A percentile compares a stretch with the other conserved stretches of the same genome.
Conservation (phyloP, 495 filamentous ascomycete species). For the Annulohypoxylon stygium region DNA sequence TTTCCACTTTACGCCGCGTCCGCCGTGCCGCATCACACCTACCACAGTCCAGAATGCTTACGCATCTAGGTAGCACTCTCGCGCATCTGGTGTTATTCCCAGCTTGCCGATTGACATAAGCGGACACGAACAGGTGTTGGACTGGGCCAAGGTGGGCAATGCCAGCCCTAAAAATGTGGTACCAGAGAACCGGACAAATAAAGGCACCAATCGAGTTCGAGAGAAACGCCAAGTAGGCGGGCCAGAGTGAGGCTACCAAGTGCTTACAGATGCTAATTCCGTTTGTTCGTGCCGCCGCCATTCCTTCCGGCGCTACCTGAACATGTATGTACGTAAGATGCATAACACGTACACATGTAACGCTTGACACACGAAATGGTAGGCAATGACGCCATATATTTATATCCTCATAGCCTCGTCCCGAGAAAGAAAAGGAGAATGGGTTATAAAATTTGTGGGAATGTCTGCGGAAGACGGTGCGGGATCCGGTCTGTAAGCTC, state of each 20-base stretch:
- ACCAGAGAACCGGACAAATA: neutral
- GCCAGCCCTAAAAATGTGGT: slow-evolving; percentile 2
- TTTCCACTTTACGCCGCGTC: neutral
- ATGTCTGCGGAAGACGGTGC: neutral
- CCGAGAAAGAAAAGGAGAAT: neutral
- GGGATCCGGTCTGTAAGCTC: neutral
- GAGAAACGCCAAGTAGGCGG: neutral
- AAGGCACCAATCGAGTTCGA: neutral
- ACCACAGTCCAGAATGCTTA: neutral
- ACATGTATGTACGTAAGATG: slow-evolving; percentile 1
- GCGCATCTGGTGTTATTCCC: neutral
- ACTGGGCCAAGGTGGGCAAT: neutral
- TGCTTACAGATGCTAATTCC: neutral
- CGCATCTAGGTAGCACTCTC: neutral
- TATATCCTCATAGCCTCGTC: neutral
- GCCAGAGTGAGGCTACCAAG: slow-evolving; percentile 4
- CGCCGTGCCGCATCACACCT: neutral
- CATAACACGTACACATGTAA: neutral
- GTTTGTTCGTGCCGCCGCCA: neutral
- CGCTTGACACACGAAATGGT: neutral
- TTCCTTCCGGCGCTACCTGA: slow-evolving; percentile 2
- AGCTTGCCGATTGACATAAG: neutral
- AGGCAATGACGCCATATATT: neutral
- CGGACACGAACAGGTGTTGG: neutral
- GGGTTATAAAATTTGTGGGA: neutral